A percentile compares a stretch with the other conserved stretches of the same genome.
Evolutionary conservation across 2,329 filamentous ascomycete genomes (phyloP).

Genomic region (Rutstroemia sp.): DNA sequence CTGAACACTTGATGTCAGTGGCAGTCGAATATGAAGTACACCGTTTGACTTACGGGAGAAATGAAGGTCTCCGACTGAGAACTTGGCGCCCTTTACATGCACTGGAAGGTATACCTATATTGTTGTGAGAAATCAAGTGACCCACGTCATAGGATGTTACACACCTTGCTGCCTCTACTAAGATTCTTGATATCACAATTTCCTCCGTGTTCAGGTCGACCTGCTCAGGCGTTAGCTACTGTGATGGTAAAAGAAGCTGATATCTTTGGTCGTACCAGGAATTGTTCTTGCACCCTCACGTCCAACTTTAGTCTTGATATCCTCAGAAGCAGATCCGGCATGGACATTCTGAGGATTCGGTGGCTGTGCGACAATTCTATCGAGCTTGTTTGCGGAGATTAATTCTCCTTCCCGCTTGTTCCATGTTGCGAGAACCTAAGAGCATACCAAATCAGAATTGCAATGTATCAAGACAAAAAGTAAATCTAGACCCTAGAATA

Average conservation of each 20-base stretch:
- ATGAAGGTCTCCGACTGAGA: slow-evolving; percentile 82
- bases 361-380: slow-evolving; percentile 68
- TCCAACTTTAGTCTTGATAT: slow-evolving; percentile 59
- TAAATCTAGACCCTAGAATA: too few relatives aligned
- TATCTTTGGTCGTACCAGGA: slow-evolving; percentile 43
- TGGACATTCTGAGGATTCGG: slow-evolving; percentile 67
- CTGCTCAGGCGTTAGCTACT: slow-evolving; percentile 10
- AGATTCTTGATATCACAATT: slow-evolving; percentile 92
- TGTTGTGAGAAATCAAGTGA: neutral
- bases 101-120: slow-evolving; percentile 80
- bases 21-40: neutral
- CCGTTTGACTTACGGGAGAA: slow-evolving; percentile 2
- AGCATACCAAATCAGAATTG: neutral
- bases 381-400: slow-evolving; percentile 59
- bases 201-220: slow-evolving; percentile 48
- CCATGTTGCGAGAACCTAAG: slow-evolving; percentile 64
- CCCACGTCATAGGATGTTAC: neutral
- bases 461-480: neutral
- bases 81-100: slow-evolving; percentile 80
- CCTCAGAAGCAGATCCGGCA: slow-evolving; percentile 54
- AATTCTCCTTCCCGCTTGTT: slow-evolving; percentile 77
- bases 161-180: slow-evolving; percentile 48
- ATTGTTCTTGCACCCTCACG: slow-evolving; percentile 78
- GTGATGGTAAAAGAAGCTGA: neutral
- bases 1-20: slow-evolving; percentile 46